Evolutionary conservation across 2,329 filamentous ascomycete genomes (phyloP), one percentile per base, ranked within the genome.

Genomic region (Chalaropsis ovoidea): DNA sequence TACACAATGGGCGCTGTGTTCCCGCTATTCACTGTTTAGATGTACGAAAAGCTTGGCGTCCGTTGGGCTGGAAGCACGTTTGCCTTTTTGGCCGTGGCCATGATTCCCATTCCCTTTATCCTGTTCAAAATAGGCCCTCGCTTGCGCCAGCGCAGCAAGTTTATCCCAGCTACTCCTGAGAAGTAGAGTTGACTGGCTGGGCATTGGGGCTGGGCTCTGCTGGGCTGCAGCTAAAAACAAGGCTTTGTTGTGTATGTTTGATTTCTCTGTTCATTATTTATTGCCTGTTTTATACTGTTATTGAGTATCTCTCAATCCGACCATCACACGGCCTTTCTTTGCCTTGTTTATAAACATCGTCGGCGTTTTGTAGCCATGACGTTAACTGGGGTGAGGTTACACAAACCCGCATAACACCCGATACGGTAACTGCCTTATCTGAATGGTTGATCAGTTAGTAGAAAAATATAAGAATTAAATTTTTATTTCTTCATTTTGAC

Each of bases 1-100:
- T 87, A 86, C 68, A 72, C 72, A 0, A 76, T 86, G 7, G 81
- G 80, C 0, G 81, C 78, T 0, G 79, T 76, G 0, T 86, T 87
- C 65, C 84, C 84, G 0, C 71, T 87, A 0, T 87, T 86, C 69
- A 81, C 82, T 0, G 73, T 86, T 0, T 81, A 84, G 67, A 82
- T 81, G 76, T 81, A 78, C 54, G 65, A 72, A 5, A 72, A 70
- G 2, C 70, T 81, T 13, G 78, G 78, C 0, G 76, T 79, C 3
- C 70, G 71, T 17, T 81, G 79, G 79, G 79, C 79, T 0, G 77
- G 74, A 6, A 80, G 78, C 61, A 69, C 81, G 11, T 69, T 80
- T 13, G 79, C 73, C 0, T 81, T 81, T 63, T 71, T 85, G 2
- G 75, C 79, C 0, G 27, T 81, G 1, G 73, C 72, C 0, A 70